Evolutionary conservation across 2,329 filamentous ascomycete species (phyloP).

Genomic region (Saccharata proteae): DNA sequence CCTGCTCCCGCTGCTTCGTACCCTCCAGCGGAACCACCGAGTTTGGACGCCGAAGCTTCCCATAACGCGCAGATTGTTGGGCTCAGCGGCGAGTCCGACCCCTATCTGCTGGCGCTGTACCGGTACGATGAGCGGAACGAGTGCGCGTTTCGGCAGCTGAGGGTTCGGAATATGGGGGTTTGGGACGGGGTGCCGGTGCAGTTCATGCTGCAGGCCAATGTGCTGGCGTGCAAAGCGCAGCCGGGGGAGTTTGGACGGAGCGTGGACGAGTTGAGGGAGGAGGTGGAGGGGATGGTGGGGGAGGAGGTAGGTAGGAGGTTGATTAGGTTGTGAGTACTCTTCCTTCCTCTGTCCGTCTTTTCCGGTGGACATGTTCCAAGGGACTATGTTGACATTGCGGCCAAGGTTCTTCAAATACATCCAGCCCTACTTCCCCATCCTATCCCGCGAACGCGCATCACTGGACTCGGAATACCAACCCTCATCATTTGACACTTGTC

Average conservation of each 20-base stretch:
- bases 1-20: slow-evolving; percentile 15
- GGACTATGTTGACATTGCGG: not conserved
- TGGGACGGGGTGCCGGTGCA: slow-evolving; percentile 17
- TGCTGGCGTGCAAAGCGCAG: slow-evolving; percentile 22
- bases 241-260: slow-evolving; percentile 16
- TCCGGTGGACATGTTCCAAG: not conserved
- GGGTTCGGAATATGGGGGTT: slow-evolving; percentile 15
- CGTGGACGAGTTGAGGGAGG: slow-evolving; percentile 15
- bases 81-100: slow-evolving; percentile 20
- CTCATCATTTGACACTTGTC: slow-evolving; percentile 22
- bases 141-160: slow-evolving; percentile 17
- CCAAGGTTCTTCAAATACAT: slow-evolving; percentile 30
- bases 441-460: slow-evolving; percentile 25
- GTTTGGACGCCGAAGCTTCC: slow-evolving; percentile 18
- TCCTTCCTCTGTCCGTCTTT: not conserved
- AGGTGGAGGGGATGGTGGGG: slow-evolving; percentile 20
- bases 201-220: slow-evolving; percentile 24
- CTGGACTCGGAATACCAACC: slow-evolving; percentile 18
- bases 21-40: slow-evolving; percentile 17
- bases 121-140: slow-evolving; percentile 22
- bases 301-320: slow-evolving; percentile 24
- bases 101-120: slow-evolving; percentile 20
- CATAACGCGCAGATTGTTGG: slow-evolving; percentile 22
- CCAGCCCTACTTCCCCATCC: slow-evolving; percentile 33
- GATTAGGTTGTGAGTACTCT: slow-evolving; percentile 20